These are phyloP conservation scores for Annulohypoxylon moriforme DNA, from an alignment of 495 filamentous ascomycete genomes.

Conservation along the genomic window DNA sequence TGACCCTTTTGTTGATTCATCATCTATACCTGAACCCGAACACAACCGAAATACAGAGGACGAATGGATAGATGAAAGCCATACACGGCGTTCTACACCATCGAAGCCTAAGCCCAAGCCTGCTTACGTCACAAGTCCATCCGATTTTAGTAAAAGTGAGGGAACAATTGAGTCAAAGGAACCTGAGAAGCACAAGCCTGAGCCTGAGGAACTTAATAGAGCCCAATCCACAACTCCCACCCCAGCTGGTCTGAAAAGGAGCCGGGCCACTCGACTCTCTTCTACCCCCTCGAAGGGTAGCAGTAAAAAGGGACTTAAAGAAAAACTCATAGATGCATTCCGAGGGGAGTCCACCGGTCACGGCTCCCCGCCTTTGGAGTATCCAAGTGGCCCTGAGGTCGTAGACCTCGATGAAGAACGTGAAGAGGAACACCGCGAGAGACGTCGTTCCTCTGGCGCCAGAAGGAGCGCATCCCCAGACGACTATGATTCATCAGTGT, in stretches of 20 bases:
- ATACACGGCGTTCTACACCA: conserved; percentile 26
- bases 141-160: conserved; percentile 27
- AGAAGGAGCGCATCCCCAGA: conserved; percentile 47
- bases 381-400: conserved; percentile 54
- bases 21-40: conserved; percentile 52
- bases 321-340: conserved; percentile 65
- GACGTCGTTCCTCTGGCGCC: conserved; percentile 43
- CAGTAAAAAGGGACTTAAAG: conserved; percentile 57
- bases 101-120: conserved; percentile 29
- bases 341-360: conserved; percentile 63
- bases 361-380: conserved; percentile 54
- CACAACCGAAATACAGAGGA: conserved; percentile 35
- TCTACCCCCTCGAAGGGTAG: conserved; percentile 54
- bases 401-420: conserved; percentile 51
- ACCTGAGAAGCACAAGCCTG: conserved; percentile 37
- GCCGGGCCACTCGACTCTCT: conserved; percentile 58
- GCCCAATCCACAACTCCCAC: conserved; percentile 45
- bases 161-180: conserved; percentile 20
- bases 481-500: conserved; percentile 48
- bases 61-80: conserved; percentile 43
- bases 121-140: conserved; percentile 10
- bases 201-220: conserved; percentile 39
- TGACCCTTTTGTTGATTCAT: conserved; percentile 75
- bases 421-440: conserved; percentile 45
- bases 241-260: conserved; percentile 57